Base-by-base conservation (phyloP, 2,329 filamentous ascomycete genomes). In the Ophiostoma montium region DNA sequence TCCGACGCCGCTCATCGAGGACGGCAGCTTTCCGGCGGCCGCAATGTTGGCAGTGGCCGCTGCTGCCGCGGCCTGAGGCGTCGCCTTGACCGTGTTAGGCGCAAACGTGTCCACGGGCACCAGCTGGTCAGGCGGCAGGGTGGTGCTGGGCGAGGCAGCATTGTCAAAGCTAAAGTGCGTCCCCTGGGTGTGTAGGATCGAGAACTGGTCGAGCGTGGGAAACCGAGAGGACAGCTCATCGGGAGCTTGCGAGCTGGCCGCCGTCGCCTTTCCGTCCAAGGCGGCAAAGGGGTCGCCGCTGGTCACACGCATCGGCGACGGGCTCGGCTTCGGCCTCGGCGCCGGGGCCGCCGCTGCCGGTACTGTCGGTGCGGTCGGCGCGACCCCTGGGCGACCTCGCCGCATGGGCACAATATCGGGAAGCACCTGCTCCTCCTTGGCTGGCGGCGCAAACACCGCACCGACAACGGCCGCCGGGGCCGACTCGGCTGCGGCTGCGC, bases 321-420 rank as follows among this genome's bases (percentile, higher is more conserved):
- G 75, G 57, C 69, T 82, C 48, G 65, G 60, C 50, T 70, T 69
- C 21, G 66, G 64, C 13, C 52, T 50, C 10, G 66, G 63, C 16
- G 53, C 52, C 30, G 51, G 71, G 5, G 71, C 74, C 5, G 53
- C 21, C 45, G 35, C 33, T 51, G 54, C 46, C 48, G 56, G 38
- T 9, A 57, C 51, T 50, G 58, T 46, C 62, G 66, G 62, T 13
- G 68, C 59, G 5, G 59, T 47, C 62, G 66, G 62, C 15, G 68
- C 60, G 5, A 63, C 64, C 21, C 71, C 66, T 16, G 88, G 84
- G 53, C 87, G 74, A 4, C 92, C 92, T 66, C 92, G 77, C 53
- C 92, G 78, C 92, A 96, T 96, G 1, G 90, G 92, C 35, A 85
- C 81, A 53, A 98, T 87, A 21, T 95, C 87, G 9, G 92, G 92